Evolutionary conservation across 371 early-diverging fungal genomes (phyloP).

Genomic region (Mucor racemosus): DNA sequence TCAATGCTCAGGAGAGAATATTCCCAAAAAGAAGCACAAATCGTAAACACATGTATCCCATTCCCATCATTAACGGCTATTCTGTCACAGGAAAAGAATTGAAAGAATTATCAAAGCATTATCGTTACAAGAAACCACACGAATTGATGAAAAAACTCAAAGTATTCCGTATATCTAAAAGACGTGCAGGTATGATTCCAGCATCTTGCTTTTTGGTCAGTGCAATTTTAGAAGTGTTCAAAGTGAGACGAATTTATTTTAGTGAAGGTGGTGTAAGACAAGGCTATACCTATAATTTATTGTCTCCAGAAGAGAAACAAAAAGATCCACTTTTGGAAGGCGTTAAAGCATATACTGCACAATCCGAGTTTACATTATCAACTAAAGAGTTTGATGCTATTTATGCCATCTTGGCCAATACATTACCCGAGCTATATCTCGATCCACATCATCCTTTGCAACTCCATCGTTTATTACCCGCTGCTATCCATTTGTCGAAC

Average conservation of each 20-base stretch:
- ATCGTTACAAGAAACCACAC: slow-evolving; percentile 36
- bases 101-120: slow-evolving; percentile 38
- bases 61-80: slow-evolving; percentile 68
- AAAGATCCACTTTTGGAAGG: slow-evolving; percentile 62
- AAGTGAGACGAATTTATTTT: slow-evolving; percentile 53
- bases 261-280: slow-evolving; percentile 71
- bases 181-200: slow-evolving; percentile 65
- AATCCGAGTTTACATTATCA: slow-evolving; percentile 29
- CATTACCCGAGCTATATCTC: slow-evolving; percentile 40
- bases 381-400: slow-evolving; percentile 42
- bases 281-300: slow-evolving; percentile 57
- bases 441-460: slow-evolving; percentile 39
- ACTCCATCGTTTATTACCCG: slow-evolving; percentile 58
- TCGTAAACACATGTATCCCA: slow-evolving; percentile 50
- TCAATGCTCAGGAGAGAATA: slow-evolving; percentile 17
- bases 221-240: slow-evolving; percentile 56
- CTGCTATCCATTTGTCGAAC: slow-evolving; percentile 59
- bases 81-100: slow-evolving; percentile 48
- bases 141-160: slow-evolving; percentile 40
- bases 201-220: slow-evolving; percentile 63
- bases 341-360: slow-evolving; percentile 49
- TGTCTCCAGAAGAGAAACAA: slow-evolving; percentile 47
- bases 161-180: slow-evolving; percentile 61
- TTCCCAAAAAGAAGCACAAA: slow-evolving; percentile 19
- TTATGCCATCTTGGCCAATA: slow-evolving; percentile 34